Evolutionary conservation across 108 stramenopile species (phyloP).

Genomic region (Mayamaea pseudoterrestris): DNA sequence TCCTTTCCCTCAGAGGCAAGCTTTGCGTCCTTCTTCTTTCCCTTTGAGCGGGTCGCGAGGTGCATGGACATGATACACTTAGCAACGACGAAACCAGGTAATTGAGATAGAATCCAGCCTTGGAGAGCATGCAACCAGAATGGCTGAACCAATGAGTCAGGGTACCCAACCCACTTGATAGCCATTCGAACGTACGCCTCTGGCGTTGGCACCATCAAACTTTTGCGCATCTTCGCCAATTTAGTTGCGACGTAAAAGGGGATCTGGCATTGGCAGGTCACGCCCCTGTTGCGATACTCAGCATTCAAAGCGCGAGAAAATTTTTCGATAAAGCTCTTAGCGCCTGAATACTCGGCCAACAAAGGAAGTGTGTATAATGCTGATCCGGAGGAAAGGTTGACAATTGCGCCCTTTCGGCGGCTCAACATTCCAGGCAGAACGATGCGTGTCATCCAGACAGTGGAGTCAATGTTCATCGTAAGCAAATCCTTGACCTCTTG

Average conservation of each 20-base stretch:
- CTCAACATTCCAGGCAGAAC: conserved; percentile 88
- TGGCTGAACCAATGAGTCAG: conserved; percentile 70
- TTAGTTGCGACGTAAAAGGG: conserved; percentile 97
- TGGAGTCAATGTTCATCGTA: conserved; percentile 93
- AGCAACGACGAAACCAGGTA: conserved; percentile 63
- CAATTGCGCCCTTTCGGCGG: conserved; percentile 82
- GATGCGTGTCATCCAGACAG: conserved; percentile 92
- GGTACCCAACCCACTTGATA: conserved; percentile 76
- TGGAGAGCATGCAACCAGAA: conserved; percentile 91
- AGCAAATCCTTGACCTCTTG: conserved; percentile 57
- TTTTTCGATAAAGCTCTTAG: conserved; percentile 92
- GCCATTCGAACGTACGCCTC: conserved; percentile 65
- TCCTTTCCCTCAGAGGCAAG: conserved; percentile 15
- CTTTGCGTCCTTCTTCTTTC: conserved; percentile 83
- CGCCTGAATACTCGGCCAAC: conserved; percentile 90
- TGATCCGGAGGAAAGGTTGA: conserved; percentile 92
- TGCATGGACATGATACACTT: conserved; percentile 80
- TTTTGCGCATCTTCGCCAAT: conserved; percentile 92
- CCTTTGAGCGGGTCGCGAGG: conserved; percentile 79
- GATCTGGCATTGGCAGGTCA: conserved; percentile 92
- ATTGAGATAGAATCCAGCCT: conserved; percentile 66
- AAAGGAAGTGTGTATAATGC: conserved; percentile 88
- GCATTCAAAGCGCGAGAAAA: conserved; percentile 88
- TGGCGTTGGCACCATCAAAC: conserved; percentile 82
- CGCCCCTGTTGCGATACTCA: conserved; percentile 78